phyloP scores from a whole-genome alignment of 2,329 filamentous ascomycete genomes.

The Colletotrichum destructivum region DNA sequence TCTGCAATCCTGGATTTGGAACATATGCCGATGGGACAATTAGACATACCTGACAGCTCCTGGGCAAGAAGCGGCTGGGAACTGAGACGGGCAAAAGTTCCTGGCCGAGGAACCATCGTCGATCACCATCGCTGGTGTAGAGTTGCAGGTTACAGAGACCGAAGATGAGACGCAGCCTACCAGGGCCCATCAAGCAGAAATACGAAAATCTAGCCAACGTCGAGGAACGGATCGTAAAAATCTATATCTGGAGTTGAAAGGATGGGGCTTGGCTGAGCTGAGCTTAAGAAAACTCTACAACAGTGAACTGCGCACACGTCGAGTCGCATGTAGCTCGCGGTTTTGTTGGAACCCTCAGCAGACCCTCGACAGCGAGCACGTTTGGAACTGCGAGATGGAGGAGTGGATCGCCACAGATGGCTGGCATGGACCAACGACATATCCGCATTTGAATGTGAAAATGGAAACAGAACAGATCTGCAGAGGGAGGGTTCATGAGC shows the following conservation, averaged over 20 bases:
- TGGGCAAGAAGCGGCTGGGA: background rate
- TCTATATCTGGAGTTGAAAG: background rate
- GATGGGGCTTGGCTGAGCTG: background rate
- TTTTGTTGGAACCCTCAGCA: background rate
- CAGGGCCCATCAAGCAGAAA: background rate
- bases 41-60: background rate
- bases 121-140: no score
- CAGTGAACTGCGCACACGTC: conserved; percentile 6
- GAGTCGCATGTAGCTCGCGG: background rate
- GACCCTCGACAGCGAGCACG: conserved; percentile 5
- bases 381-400: background rate
- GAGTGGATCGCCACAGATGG: conserved; percentile 4
- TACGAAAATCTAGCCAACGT: no score
- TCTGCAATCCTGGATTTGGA: background rate
- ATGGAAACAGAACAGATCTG: background rate
- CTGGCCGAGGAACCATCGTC: background rate
- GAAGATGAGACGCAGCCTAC: background rate
- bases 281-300: background rate
- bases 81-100: background rate
- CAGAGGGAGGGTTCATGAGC: background rate
- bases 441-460: background rate
- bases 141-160: no score
- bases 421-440: background rate
- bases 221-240: background rate
- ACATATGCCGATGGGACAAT: background rate